phyloP scores from a whole-genome alignment of 2,329 filamentous ascomycete species.

The Clonostachys solani region DNA sequence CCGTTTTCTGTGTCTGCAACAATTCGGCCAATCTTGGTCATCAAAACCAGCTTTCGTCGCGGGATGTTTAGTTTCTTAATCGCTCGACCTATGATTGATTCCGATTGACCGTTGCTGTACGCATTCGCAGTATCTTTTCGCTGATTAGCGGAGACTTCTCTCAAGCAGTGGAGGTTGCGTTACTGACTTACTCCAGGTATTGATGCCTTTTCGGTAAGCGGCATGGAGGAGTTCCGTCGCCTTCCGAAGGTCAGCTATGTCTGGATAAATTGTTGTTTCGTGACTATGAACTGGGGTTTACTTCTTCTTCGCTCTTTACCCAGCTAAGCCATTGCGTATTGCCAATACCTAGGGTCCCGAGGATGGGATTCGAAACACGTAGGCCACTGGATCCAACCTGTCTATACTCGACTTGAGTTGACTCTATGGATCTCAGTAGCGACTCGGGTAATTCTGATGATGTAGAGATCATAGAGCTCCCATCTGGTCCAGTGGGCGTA shows the following conservation, averaged over 20 bases:
- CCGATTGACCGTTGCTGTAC: slow-evolving; percentile 51
- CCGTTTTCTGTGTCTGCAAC: slow-evolving; percentile 33
- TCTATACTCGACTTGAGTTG: slow-evolving; percentile 28
- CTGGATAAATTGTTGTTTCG: background rate
- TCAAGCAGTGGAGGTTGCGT: background rate
- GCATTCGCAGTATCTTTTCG: slow-evolving; percentile 39
- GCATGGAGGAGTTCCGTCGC: background rate
- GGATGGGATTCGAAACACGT: slow-evolving; percentile 25
- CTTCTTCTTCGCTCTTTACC: slow-evolving; percentile 12
- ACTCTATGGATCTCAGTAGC: slow-evolving; percentile 18
- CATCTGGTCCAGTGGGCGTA: too few species aligned
- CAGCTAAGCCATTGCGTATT: slow-evolving; percentile 14
- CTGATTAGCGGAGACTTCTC: slow-evolving; percentile 10
- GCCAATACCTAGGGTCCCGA: slow-evolving; percentile 20
- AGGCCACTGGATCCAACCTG: slow-evolving; percentile 27
- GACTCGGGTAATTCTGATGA: background rate
- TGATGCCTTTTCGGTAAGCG: background rate
- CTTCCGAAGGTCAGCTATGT: background rate
- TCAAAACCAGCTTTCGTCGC: slow-evolving; percentile 49
- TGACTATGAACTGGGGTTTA: slow-evolving; percentile 27
- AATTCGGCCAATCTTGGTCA: slow-evolving; percentile 50
- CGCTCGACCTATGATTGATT: slow-evolving; percentile 50
- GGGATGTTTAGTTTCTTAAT: slow-evolving; percentile 53
- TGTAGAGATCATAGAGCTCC: too few species aligned
- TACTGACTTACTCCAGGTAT: background rate